Evolutionary conservation across 176 grass and related monocot genomes (phyloP), one percentile per base, ranked within the genome.

Genomic region (Dendrocalamus sinicus): DNA sequence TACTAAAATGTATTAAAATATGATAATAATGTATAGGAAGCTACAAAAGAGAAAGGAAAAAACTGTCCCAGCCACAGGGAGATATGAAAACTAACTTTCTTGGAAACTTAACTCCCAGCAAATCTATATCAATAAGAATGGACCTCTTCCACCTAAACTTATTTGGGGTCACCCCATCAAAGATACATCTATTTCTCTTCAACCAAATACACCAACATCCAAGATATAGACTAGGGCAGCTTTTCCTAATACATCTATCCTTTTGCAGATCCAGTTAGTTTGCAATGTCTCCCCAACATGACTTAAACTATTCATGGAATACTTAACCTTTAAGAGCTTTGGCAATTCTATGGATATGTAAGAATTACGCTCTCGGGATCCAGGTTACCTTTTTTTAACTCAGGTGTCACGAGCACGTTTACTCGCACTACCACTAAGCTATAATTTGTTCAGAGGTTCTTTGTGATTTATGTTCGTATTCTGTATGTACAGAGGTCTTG

Each of bases 251-350:
- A 83, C 83, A 74, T 50, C 58, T 79, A 67, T 53, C 20, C 28
- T 86, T 86, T 87, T 83, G 67, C 39, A 58, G 80, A 86, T 86
- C 68, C 66, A 87, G 79, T 87, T 68, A 68, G 59, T 87, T 83
- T 78, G 37, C 74, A 73, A 73, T 67, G 80, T 90, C 73, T 67
- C 19, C 64, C 72, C 59, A 68, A 28, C 59, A 67, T 60, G 47
- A 51, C 66, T 68, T 78, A 72, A 73, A 67, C 37, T 78, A 81
- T 7, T 75, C 8, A 55, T 57, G 10, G 66, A 58, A 63, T 14
- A 41, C 68, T 62, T 61, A 70, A 55, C 23, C 24, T 77, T 74
- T 62, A 32, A 37, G 9, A 77, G 53, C 63, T 70, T 51, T 63
- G 53, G 53, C 63, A 8, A 77, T 70, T 17, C 35, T 84, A 45